Percentiles rank a stretch among this genome's conserved stretches.
Evolutionary conservation across 2,329 filamentous ascomycete species (phyloP).

Genomic region (Corinectria fuckeliana): DNA sequence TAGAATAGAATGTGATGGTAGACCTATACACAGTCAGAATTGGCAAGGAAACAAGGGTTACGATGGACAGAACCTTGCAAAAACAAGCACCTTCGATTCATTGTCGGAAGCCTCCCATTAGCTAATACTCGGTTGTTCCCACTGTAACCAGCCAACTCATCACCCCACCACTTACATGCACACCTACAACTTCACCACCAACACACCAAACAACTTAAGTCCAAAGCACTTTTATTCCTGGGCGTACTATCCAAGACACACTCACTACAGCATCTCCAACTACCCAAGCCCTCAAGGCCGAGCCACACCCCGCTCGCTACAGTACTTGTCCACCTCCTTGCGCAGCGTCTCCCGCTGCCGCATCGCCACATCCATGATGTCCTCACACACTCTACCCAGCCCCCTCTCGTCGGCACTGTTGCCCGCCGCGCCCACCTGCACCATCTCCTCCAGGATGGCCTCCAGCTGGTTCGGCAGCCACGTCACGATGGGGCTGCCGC

Average conservation of each 20-base stretch:
- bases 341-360: conserved; percentile 69
- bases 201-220: not conserved
- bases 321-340: conserved; percentile 80
- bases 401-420: conserved; percentile 42
- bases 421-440: conserved; percentile 55
- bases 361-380: conserved; percentile 71
- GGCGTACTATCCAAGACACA: not conserved
- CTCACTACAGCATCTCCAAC: not conserved
- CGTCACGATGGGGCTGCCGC: conserved; percentile 81
- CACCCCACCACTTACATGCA: not conserved
- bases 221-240: not conserved
- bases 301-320: conserved; percentile 62
- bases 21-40: not conserved
- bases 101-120: not conserved
- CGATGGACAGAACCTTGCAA: not conserved
- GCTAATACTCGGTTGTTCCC: not conserved
- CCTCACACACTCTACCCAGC: conserved; percentile 55
- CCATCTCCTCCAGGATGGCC: conserved; percentile 76
- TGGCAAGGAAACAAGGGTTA: not conserved
- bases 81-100: not conserved
- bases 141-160: not conserved
- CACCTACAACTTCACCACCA: not conserved
- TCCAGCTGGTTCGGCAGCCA: conserved; percentile 84
- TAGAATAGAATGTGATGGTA: not conserved
- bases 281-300: conserved; percentile 6